A percentile compares a stretch with the other conserved stretches of the same genome.
phyloP scores from a whole-genome alignment of 1,139 yeast species.

The Scheffersomyces segobiensis region DNA sequence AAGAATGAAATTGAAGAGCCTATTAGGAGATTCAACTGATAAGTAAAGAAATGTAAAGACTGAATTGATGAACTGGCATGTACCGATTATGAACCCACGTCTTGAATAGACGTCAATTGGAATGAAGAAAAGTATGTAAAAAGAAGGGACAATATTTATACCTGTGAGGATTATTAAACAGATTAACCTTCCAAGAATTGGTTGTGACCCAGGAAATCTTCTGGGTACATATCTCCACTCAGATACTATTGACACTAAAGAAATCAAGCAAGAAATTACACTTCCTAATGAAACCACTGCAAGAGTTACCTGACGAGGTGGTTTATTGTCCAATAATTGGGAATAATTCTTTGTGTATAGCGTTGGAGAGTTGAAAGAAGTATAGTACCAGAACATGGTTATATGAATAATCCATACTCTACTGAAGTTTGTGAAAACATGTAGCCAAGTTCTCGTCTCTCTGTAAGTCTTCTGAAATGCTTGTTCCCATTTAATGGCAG shows the following conservation, averaged over 20 bases:
- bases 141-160: constrained; percentile 60
- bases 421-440: constrained; percentile 72
- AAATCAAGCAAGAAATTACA: constrained; percentile 61
- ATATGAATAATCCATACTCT: constrained; percentile 83
- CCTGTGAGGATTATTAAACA: constrained; percentile 43
- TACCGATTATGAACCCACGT: constrained; percentile 52
- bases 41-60: constrained; percentile 60
- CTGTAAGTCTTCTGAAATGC: constrained; percentile 68
- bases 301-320: constrained; percentile 61
- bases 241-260: constrained; percentile 59
- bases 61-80: constrained; percentile 61
- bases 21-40: constrained; percentile 52
- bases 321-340: constrained; percentile 60
- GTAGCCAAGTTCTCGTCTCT: constrained; percentile 79
- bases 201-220: constrained; percentile 66
- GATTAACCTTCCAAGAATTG: constrained; percentile 43
- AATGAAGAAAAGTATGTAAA: constrained; percentile 56
- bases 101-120: constrained; percentile 53
- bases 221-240: constrained; percentile 72
- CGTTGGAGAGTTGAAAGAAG: constrained; percentile 75
- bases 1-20: constrained; percentile 38
- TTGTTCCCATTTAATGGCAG: background rate
- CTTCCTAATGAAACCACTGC: constrained; percentile 76
- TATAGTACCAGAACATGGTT: constrained; percentile 79
- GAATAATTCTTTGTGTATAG: constrained; percentile 65